Conservation (phyloP, 352 stramenopile genomes). For the Paralagenidium karlingii region DNA sequence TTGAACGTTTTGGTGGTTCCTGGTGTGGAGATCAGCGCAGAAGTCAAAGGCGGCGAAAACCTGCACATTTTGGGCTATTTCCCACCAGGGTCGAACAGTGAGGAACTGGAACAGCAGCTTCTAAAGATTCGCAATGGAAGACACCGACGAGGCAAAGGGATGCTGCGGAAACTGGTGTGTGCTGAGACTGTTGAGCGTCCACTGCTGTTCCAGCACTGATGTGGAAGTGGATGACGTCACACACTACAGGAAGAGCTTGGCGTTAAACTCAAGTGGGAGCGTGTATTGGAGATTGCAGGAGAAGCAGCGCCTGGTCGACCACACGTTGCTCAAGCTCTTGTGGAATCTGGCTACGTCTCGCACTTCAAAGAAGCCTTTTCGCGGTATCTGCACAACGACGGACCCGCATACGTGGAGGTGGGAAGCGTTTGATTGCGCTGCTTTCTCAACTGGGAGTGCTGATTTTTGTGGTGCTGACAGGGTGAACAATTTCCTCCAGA, state of each 20-base stretch:
- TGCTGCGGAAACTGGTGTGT: conserved; percentile 70
- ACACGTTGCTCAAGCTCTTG: conserved; percentile 65
- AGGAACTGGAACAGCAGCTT: conserved; percentile 55
- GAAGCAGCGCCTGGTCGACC: conserved; percentile 68
- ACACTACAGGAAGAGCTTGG: conserved; percentile 57
- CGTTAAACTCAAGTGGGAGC: conserved; percentile 69
- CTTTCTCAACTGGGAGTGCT: conserved; percentile 1
- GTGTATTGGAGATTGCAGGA: conserved; percentile 69
- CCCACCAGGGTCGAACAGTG: conserved; percentile 62
- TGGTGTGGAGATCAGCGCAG: conserved; percentile 76
- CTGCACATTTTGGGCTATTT: conserved; percentile 82
- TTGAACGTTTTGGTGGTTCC: conserved; percentile 65
- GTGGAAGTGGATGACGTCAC: background rate
- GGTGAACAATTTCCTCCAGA: conserved; percentile 75
- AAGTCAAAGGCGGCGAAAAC: conserved; percentile 75
- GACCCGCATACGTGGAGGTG: conserved; percentile 75
- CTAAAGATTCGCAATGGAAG: conserved; percentile 65
- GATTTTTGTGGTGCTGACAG: conserved; percentile 15
- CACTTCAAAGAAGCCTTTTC: conserved; percentile 73
- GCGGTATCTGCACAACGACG: conserved; percentile 72
- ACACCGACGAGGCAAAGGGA: conserved; percentile 71
- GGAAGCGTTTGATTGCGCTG: background rate
- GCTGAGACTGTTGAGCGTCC: background rate
- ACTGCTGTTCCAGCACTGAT: background rate
- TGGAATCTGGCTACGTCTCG: conserved; percentile 60